These are phyloP conservation scores for Gloeostereum incarnatum DNA, from an alignment of 768 basidiomycete genomes.

Conservation along the genomic window DNA sequence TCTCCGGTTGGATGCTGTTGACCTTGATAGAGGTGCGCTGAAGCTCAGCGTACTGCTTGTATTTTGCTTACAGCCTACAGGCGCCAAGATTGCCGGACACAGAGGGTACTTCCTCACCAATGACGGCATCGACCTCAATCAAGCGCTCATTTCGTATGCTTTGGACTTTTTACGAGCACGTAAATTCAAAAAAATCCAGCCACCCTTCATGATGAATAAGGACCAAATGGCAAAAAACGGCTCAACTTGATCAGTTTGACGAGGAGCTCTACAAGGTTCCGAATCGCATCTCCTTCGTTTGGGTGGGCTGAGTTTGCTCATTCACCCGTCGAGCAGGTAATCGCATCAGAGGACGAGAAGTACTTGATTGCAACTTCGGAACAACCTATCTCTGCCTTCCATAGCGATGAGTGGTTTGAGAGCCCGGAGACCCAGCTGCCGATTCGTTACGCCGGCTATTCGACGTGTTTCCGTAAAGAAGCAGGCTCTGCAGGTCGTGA, in stretches of 20 bases:
- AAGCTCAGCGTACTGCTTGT: background rate
- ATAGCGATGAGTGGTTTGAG: constrained; percentile 97
- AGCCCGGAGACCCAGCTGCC: constrained; percentile 89
- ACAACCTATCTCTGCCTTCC: constrained; percentile 94
- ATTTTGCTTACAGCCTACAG: constrained; percentile 23
- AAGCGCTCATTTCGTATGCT: constrained; percentile 90
- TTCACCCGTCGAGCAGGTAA: constrained; percentile 35
- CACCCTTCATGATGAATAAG: constrained; percentile 98
- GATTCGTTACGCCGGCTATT: constrained; percentile 79
- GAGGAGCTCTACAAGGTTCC: constrained; percentile 98
- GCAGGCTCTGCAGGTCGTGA: constrained; percentile 96
- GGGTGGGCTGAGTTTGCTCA: constrained; percentile 5
- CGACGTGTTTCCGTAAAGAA: constrained; percentile 98
- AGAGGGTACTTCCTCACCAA: constrained; percentile 94
- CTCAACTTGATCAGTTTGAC: constrained; percentile 96
- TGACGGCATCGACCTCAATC: constrained; percentile 96
- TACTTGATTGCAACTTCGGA: constrained; percentile 99
- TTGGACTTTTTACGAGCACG: constrained; percentile 82
- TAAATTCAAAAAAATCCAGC: constrained; percentile 90
- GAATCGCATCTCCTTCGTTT: no score
- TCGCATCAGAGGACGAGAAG: constrained; percentile 88
- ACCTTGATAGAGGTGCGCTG: constrained; percentile 83
- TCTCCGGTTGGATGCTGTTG: constrained; percentile 88
- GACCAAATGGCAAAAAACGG: constrained; percentile 96
- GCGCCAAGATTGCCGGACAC: constrained; percentile 90